Evolutionary conservation across 495 filamentous ascomycete genomes (phyloP).

Genomic region (Trichoderma orchidacearum): DNA sequence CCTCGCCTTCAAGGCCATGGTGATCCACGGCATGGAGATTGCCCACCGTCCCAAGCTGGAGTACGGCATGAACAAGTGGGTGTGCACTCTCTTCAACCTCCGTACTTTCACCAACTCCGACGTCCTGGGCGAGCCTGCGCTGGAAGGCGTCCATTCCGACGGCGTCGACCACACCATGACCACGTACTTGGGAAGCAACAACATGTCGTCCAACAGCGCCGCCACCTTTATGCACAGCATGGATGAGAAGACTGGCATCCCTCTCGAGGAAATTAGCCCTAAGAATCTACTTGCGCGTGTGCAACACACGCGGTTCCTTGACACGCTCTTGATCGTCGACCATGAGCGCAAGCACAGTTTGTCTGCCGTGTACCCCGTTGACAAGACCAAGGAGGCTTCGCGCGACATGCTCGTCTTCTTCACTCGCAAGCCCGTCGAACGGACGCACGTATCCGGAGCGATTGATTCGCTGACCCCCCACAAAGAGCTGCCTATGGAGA

Average conservation of each 20-base stretch:
- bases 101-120: not conserved
- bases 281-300: not conserved
- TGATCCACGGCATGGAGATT: conserved; percentile 1
- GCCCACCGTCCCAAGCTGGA: not conserved
- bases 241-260: conserved; percentile 2
- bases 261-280: not conserved
- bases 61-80: not conserved
- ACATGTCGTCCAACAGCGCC: not conserved
- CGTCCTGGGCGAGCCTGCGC: not conserved
- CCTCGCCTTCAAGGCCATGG: conserved; percentile 2
- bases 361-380: not conserved
- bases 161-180: conserved; percentile 4
- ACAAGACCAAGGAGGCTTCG: not conserved
- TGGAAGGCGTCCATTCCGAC: conserved; percentile 1
- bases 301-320: conserved; percentile 1
- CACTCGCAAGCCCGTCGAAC: not conserved
- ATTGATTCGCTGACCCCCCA: not conserved
- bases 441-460: not conserved
- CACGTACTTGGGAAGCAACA: not conserved
- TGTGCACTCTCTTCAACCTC: not conserved
- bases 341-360: conserved; percentile 1
- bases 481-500: not conserved
- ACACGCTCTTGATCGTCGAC: conserved; percentile 1
- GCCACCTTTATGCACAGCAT: conserved; percentile 1
- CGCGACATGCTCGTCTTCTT: conserved; percentile 2